Conservation (phyloP, 2,329 filamentous ascomycete genomes). For the Pestalotiopsis sp. region DNA sequence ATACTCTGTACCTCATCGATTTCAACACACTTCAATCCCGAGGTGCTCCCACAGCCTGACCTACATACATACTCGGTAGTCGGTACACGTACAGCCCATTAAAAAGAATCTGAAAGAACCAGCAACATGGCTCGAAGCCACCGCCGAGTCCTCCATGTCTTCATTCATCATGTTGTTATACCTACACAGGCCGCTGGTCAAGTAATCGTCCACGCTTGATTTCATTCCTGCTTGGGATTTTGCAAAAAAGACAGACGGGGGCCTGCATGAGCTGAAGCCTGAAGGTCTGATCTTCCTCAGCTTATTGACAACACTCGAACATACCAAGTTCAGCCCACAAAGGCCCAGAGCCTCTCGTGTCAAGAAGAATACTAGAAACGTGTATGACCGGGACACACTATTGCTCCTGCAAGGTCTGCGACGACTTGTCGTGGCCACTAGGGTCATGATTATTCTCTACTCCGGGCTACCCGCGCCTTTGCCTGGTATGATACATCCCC, state of each 20-base stretch:
- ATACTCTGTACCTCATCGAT: too few relatives aligned
- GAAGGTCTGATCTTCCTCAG: background rate
- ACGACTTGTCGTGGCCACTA: background rate
- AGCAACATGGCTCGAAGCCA: too few relatives aligned
- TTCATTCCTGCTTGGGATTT: too few relatives aligned
- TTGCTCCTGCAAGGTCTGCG: background rate
- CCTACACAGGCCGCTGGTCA: too few relatives aligned
- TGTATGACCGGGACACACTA: background rate
- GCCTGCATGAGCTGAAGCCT: too few relatives aligned
- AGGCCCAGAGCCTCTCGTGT: background rate
- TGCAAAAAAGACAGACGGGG: too few relatives aligned
- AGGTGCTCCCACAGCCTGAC: too few relatives aligned
- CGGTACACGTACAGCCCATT: background rate
- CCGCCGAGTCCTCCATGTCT: too few relatives aligned
- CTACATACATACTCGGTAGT: too few relatives aligned
- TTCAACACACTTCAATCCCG: too few relatives aligned
- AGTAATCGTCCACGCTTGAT: too few relatives aligned
- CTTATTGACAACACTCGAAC: background rate
- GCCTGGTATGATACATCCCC: background rate
- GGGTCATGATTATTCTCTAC: background rate
- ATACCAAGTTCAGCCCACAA: background rate
- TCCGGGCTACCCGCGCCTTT: conserved; percentile 3
- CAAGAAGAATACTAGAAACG: background rate
- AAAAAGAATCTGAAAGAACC: background rate
- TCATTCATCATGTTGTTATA: too few relatives aligned